Conservation (phyloP, 345 rosid genomes). For the Acer saccharum region DNA sequence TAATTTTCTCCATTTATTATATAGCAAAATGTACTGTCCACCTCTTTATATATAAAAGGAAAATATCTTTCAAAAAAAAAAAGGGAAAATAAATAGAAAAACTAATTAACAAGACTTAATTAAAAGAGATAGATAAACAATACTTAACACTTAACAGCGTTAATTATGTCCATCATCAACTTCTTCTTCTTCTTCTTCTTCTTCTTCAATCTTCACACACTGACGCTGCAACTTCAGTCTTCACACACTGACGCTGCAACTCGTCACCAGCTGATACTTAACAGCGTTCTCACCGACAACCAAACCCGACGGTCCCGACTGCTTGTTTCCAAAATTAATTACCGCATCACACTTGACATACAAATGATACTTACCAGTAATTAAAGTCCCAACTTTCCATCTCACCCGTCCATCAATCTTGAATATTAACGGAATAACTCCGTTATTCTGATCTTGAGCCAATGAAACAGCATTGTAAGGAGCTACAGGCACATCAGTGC, state of each 20-base stretch:
- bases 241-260: constrained; percentile 77
- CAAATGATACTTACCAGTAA: constrained; percentile 63
- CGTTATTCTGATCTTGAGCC: constrained; percentile 52
- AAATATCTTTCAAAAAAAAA: too few species aligned
- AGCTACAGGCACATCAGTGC: constrained; percentile 69
- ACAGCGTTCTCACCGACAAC: constrained; percentile 60
- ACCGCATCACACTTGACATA: constrained; percentile 62
- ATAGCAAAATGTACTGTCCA: constrained; percentile 14
- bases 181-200: background rate
- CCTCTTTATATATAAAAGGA: background rate
- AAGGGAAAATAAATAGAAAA: background rate
- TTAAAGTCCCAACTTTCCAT: constrained; percentile 74
- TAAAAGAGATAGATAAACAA: background rate
- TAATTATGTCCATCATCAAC: background rate
- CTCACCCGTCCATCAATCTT: constrained; percentile 84
- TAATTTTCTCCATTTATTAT: background rate
- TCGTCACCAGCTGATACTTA: constrained; percentile 54
- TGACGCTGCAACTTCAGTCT: constrained; percentile 56
- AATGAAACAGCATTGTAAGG: constrained; percentile 64
- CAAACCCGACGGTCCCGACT: constrained; percentile 62
- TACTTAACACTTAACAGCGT: constrained; percentile 19
- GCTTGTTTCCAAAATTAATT: constrained; percentile 54
- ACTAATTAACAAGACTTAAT: background rate
- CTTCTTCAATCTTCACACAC: constrained; percentile 41
- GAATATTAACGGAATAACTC: constrained; percentile 47